phyloP scores from a whole-genome alignment of 371 early-diverging fungal genomes.

The Actinomortierella ambigua region DNA sequence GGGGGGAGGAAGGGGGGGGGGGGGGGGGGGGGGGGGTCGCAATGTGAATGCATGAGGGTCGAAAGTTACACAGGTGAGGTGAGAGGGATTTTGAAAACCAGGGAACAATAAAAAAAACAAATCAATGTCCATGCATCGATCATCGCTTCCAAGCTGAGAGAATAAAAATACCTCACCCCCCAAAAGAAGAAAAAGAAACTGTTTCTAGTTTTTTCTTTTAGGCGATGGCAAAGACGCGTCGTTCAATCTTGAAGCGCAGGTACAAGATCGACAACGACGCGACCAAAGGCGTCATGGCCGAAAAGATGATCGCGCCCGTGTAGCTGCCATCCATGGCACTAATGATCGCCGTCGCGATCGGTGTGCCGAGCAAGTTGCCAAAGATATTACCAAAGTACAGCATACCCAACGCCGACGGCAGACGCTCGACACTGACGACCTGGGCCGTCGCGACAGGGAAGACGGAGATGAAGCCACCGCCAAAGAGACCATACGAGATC shows the following conservation, averaged over 20 bases:
- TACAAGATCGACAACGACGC: conserved; percentile 28
- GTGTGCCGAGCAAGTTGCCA: conserved; percentile 50
- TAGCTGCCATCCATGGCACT: conserved; percentile 25
- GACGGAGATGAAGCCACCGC: conserved; percentile 59
- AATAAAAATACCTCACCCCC: too few species aligned
- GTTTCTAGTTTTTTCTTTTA: conserved; percentile 9
- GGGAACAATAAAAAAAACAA: too few species aligned
- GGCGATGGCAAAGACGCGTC: conserved; percentile 30
- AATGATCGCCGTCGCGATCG: conserved; percentile 50
- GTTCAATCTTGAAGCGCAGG: conserved; percentile 26
- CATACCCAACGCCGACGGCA: conserved; percentile 58
- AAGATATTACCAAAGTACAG: conserved; percentile 53
- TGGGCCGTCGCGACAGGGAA: conserved; percentile 58
- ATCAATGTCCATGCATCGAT: too few species aligned
- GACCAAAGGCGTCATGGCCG: conserved; percentile 25
- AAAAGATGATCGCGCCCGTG: conserved; percentile 35
- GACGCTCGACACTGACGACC: conserved; percentile 55
- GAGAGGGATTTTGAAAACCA: too few species aligned
- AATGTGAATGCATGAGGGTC: neutral
- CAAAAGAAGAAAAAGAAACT: too few species aligned
- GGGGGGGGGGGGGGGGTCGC: neutral
- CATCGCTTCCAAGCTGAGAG: too few species aligned
- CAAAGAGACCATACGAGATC: conserved; percentile 55
- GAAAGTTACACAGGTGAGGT: too few species aligned
- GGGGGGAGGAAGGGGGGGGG: neutral